Conservation (phyloP, 148 eudicot species). For the Suaeda aralocaspica region DNA sequence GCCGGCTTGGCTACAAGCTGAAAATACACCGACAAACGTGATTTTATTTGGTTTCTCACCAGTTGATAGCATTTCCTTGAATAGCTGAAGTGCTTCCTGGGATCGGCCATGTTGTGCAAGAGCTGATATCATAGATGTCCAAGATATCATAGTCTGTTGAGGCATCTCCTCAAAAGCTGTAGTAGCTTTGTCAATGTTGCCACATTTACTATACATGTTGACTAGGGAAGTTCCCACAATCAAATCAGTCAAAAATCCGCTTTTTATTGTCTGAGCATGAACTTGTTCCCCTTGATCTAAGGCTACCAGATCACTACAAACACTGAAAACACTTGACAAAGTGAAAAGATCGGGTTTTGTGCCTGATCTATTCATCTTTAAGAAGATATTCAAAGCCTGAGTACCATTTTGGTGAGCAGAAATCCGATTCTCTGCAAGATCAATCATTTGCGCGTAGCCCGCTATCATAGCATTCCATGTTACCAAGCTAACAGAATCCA, state of each 20-base stretch:
- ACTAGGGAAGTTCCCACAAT: slow-evolving; percentile 68
- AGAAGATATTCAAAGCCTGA: slow-evolving; percentile 47
- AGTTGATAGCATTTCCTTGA: slow-evolving; percentile 56
- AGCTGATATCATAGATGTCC: slow-evolving; percentile 82
- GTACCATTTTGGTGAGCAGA: slow-evolving; percentile 42
- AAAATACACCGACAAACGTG: slow-evolving; percentile 60
- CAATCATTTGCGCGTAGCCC: slow-evolving; percentile 69
- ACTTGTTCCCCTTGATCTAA: slow-evolving; percentile 73
- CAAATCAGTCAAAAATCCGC: slow-evolving; percentile 55
- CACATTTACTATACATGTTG: slow-evolving; percentile 74
- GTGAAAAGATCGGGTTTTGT: slow-evolving; percentile 60
- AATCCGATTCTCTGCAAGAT: slow-evolving; percentile 38
- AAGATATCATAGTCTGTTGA: slow-evolving; percentile 50
- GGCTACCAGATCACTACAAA: slow-evolving; percentile 57
- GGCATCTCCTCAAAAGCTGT: slow-evolving; percentile 64
- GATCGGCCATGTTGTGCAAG: no score
- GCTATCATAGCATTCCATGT: slow-evolving; percentile 86
- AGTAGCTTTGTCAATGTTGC: slow-evolving; percentile 49
- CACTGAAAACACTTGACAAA: slow-evolving; percentile 50
- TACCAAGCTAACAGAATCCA: slow-evolving; percentile 43
- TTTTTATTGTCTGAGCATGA: slow-evolving; percentile 68
- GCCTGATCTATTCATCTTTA: slow-evolving; percentile 44
- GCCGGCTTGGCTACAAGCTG: slow-evolving; percentile 73
- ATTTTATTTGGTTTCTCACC: slow-evolving; percentile 66
- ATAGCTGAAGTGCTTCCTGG: slow-evolving; percentile 56